Conservation (phyloP, 306 rosid species). For the Ochetophila trinervis region DNA sequence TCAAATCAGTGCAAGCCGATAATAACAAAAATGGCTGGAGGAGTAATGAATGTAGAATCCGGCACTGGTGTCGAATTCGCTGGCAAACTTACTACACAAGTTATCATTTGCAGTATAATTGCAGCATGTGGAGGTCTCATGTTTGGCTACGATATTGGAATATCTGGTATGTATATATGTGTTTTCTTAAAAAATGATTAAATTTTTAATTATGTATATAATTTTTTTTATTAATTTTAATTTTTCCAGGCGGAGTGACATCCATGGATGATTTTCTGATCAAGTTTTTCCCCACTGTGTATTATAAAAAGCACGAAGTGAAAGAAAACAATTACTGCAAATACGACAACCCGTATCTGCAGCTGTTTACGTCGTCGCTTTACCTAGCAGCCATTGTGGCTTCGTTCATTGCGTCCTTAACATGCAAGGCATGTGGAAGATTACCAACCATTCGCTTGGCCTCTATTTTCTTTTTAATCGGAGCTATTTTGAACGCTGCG, state of each 20-base stretch:
- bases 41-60: not conserved
- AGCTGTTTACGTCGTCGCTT: constrained; percentile 39
- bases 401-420: constrained; percentile 20
- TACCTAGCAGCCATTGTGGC: constrained; percentile 37
- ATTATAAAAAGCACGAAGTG: constrained; percentile 16
- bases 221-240: not conserved
- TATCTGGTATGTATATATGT: constrained; percentile 36
- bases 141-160: constrained; percentile 44
- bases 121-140: constrained; percentile 38
- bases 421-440: constrained; percentile 23
- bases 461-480: constrained; percentile 24
- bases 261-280: constrained; percentile 36
- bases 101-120: constrained; percentile 18
- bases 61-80: constrained; percentile 20
- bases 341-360: constrained; percentile 24
- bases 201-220: not conserved
- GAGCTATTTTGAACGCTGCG: constrained; percentile 20
- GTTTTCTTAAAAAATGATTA: too few species aligned
- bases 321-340: constrained; percentile 36
- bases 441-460: constrained; percentile 19
- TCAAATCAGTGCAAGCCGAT: too few species aligned
- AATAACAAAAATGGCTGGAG: constrained; percentile 19
- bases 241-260: constrained; percentile 32
- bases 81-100: constrained; percentile 33
- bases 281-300: constrained; percentile 28